These are phyloP conservation scores for Tetracladium setigerum DNA, from an alignment of 495 filamentous ascomycete genomes.

Conservation along the genomic window DNA sequence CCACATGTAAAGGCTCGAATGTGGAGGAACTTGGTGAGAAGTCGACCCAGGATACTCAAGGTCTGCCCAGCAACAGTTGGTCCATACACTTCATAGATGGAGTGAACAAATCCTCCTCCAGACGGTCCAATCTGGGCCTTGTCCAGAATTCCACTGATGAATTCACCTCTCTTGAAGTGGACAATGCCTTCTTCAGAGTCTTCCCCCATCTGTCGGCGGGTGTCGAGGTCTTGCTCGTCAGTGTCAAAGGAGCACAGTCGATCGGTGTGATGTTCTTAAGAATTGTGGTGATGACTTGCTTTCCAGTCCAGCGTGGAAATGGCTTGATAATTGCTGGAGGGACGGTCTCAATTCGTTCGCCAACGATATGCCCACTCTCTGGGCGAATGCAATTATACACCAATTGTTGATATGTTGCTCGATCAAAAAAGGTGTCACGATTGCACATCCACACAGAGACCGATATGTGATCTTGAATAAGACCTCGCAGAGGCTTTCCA, in stretches of 20 bases:
- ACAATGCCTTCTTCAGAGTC: conserved; percentile 61
- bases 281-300: conserved; percentile 91
- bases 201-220: conserved; percentile 62
- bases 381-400: conserved; percentile 84
- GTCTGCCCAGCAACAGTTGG: conserved; percentile 76
- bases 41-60: conserved; percentile 79
- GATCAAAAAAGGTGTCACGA: conserved; percentile 85
- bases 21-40: conserved; percentile 82
- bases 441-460: conserved; percentile 88
- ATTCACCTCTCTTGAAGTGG: conserved; percentile 77
- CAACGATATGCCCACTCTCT: conserved; percentile 71
- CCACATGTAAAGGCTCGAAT: conserved; percentile 96
- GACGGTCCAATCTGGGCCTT: conserved; percentile 91
- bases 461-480: conserved; percentile 98
- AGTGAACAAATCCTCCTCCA: conserved; percentile 81
- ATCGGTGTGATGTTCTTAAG: conserved; percentile 81
- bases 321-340: conserved; percentile 80
- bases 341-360: conserved; percentile 65
- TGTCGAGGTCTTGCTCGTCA: conserved; percentile 71
- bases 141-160: conserved; percentile 87
- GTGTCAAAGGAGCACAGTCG: conserved; percentile 66
- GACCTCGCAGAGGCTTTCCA: conserved; percentile 87
- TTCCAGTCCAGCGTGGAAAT: conserved; percentile 85
- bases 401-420: conserved; percentile 85
- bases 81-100: conserved; percentile 89